These are phyloP conservation scores for Pelargonium fulgidum DNA, from an alignment of 441 rosid species.

Conservation along the genomic window DNA sequence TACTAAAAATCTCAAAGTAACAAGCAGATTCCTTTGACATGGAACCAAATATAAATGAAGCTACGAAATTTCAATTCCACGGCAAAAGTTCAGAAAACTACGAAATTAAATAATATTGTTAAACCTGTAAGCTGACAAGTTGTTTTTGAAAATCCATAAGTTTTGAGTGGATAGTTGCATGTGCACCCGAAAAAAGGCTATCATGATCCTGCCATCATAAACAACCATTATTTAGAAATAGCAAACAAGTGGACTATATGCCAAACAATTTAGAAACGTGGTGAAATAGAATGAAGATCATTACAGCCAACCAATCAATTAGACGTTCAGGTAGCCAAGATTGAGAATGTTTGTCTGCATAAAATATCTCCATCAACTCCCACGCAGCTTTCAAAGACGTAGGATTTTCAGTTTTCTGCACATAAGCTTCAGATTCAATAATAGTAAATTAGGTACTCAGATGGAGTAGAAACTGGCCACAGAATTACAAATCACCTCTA, in stretches of 20 bases:
- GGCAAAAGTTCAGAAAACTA: not conserved
- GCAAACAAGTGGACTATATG: not conserved
- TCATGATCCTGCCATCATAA: conserved; percentile 61
- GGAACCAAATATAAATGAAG: not conserved
- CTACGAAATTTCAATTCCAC: not conserved
- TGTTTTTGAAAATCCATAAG: conserved; percentile 68
- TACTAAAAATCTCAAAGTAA: not conserved
- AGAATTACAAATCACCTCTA: conserved; percentile 38
- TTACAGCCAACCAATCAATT: conserved; percentile 92
- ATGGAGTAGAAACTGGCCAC: not conserved
- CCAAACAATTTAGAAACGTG: not conserved
- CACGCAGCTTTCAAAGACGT: conserved; percentile 80
- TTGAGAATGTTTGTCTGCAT: conserved; percentile 64
- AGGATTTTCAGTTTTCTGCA: conserved; percentile 53
- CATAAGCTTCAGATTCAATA: not conserved
- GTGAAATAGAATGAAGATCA: conserved; percentile 21
- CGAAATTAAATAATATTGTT: conserved; percentile 13
- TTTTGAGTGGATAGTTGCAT: conserved; percentile 59
- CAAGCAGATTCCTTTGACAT: not conserved
- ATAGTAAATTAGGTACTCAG: not conserved
- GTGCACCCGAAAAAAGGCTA: conserved; percentile 52
- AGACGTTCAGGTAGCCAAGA: conserved; percentile 79
- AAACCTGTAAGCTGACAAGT: conserved; percentile 68
- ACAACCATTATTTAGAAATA: conserved; percentile 13
- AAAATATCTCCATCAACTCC: conserved; percentile 89